Base-by-base conservation (phyloP, 148 eudicot genomes). In the Chenopodium berlandieri region DNA sequence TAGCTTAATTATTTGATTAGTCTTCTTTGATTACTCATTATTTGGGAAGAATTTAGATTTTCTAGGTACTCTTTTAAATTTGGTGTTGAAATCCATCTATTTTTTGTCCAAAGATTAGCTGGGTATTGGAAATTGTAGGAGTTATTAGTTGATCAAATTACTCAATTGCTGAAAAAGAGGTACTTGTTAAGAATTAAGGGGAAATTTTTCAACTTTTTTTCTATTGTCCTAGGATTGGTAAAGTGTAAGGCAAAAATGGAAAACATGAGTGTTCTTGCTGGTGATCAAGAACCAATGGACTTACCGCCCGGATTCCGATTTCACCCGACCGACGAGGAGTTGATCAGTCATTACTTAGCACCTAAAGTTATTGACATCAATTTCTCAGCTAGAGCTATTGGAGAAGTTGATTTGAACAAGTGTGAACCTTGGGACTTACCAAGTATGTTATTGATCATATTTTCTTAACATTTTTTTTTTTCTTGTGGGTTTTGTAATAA, bases 391-490 rank as follows among this genome's bases (percentile, higher is more conserved):
- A 79, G 80, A 68, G 98, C 98, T 60, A 90, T 94, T 67, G 95
- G 93, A 17, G 95, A 90, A 14, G 97, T 88, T 19, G 98, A 94
- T 84, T 91, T 94, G 89, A 94, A 94, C 92, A 93, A 90, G 89
- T 85, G 88, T 80, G 98, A 94, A 82, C 98, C 98, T 5, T 94
- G 98, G 98, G 94, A 94, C 20, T 88, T 94, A 81, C 98, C 97
- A 34, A 86, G 98, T 94, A 87, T 89, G 90, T 75, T 77, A 6
- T 22, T 70, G 4, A 50, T 54, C 50, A 67, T 12, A 63, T 62
- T 63, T 50, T 62, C 19, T 0, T 62, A 23, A 62, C 8, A 62
- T 62, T 62, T 62, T 62, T 2, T 2, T 0, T 52, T 50, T 13
- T 71, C 13, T 19, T 62, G 16, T 11, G 47, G 32, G 37, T 20